Percentiles rank a stretch among this genome's conserved stretches.
phyloP scores from a whole-genome alignment of 129 eudicot genomes.

The Escallonia herrerae region DNA sequence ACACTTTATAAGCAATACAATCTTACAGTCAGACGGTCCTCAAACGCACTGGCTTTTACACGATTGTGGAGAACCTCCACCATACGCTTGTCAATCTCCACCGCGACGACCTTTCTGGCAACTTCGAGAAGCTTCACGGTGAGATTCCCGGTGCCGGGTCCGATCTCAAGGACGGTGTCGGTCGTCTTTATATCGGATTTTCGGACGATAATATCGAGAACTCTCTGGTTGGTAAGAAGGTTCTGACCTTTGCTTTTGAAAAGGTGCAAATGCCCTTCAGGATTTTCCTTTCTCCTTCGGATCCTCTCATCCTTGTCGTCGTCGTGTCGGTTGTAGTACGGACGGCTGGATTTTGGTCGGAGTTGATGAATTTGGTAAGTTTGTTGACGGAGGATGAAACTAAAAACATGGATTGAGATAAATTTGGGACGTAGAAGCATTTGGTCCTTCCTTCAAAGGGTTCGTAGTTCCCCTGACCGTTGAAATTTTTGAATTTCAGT shows the following conservation, averaged over 20 bases:
- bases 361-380: constrained; percentile 19
- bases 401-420: constrained; percentile 11
- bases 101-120: constrained; percentile 57
- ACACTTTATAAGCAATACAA: constrained; percentile 19
- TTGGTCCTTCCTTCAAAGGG: neutral
- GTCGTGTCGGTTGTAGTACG: constrained; percentile 19
- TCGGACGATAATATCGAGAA: constrained; percentile 69
- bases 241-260: constrained; percentile 89
- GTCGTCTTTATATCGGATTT: constrained; percentile 42
- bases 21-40: constrained; percentile 55
- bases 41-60: constrained; percentile 42
- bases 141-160: constrained; percentile 96
- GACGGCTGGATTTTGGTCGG: constrained; percentile 31
- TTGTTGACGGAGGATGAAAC: constrained; percentile 8
- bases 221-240: constrained; percentile 59
- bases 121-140: constrained; percentile 80
- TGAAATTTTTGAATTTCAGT: no score
- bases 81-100: constrained; percentile 84
- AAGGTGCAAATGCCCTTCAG: constrained; percentile 42
- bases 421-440: constrained; percentile 41
- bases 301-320: constrained; percentile 14
- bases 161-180: constrained; percentile 90
- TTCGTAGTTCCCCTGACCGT: no score
- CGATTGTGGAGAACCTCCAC: constrained; percentile 56
- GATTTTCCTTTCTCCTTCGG: constrained; percentile 27